Base-by-base conservation (phyloP, 495 filamentous ascomycete species). In the Aspergillus ellipticus region DNA sequence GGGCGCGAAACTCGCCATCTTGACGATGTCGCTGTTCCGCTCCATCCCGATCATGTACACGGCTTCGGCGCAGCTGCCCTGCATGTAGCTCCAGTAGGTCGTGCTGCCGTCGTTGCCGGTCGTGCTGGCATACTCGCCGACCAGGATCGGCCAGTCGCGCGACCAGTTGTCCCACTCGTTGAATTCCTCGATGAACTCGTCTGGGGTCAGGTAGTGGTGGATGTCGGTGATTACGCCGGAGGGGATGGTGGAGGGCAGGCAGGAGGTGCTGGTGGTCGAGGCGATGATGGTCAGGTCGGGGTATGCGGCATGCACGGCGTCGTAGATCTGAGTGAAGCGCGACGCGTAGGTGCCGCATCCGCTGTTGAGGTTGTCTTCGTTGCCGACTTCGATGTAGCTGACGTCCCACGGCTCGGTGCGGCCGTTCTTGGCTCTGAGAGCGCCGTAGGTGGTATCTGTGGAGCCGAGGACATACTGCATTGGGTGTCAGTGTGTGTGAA, bases 31-130 rank as follows among this genome's bases (percentile, higher is more conserved):
- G 4, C 78, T 75, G 64, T 89, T 89, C 21, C 85, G 74, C 69
- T 90, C 87, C 42, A 82, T 75, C 21, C 83, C 85, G 33, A 90
- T 77, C 57, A 87, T 77, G 57, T 82, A 87, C 24, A 89, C 79
- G 2, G 85, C 85, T 59, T 91, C 86, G 21, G 73, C 77, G 37
- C 88, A 81, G 41, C 78, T 77, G 37, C 80, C 82, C 52, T 78
- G 82, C 82, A 87, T 57, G 49, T 62, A 72, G 48, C 77, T 66
- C 72, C 67, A 71, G 51, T 59, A 72, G 0, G 55, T n/a, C n/a
- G n/a, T n/a, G n/a, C n/a, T 52, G 6, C 69, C 69, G 6, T 58
- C 54, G 0, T 56, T 42, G 17, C 46, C 68, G 22, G 77, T 76
- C 4, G 80, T 76, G 20, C 83, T 77, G 1, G 84, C 84, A 62